A percentile compares a stretch with the other conserved stretches of the same genome.
Evolutionary conservation across 2,329 filamentous ascomycete species (phyloP).

Genomic region (Trichoderma asperellum): DNA sequence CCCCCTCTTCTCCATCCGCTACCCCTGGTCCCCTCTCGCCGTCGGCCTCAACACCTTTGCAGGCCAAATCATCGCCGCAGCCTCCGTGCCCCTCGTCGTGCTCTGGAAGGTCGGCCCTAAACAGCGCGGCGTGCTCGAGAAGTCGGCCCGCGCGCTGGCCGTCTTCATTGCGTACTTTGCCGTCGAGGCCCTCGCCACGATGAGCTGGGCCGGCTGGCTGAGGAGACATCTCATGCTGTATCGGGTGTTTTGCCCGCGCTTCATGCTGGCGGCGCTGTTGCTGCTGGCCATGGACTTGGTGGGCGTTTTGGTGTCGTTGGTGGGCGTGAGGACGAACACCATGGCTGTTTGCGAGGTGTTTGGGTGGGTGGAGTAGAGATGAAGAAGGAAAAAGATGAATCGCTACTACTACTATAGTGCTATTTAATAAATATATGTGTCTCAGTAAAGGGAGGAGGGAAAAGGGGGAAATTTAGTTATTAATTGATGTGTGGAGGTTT

Average conservation of each 20-base stretch:
- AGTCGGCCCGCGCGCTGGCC: slow-evolving; percentile 70
- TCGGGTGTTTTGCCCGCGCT: slow-evolving; percentile 87
- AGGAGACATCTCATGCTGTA: slow-evolving; percentile 95
- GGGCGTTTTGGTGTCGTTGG: slow-evolving; percentile 69
- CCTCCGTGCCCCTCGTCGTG: slow-evolving; percentile 77
- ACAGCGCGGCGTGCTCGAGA: slow-evolving; percentile 69
- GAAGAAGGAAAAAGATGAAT: too few species aligned
- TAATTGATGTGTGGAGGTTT: not conserved
- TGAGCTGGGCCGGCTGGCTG: slow-evolving; percentile 86
- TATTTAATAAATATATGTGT: not conserved
- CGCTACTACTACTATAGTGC: not conserved
- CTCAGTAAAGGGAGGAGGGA: too few species aligned
- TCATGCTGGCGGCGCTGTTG: slow-evolving; percentile 77
- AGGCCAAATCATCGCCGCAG: slow-evolving; percentile 80
- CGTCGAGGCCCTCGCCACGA: slow-evolving; percentile 81
- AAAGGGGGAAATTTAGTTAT: not conserved
- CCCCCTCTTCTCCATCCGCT: slow-evolving; percentile 77
- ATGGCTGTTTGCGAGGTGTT: slow-evolving; percentile 84
- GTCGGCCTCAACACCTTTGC: slow-evolving; percentile 87
- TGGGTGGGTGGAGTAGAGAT: slow-evolving; percentile 66
- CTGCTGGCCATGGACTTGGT: slow-evolving; percentile 79
- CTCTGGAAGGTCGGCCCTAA: slow-evolving; percentile 89
- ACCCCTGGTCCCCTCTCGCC: slow-evolving; percentile 86
- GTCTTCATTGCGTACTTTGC: slow-evolving; percentile 83
- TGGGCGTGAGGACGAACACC: slow-evolving; percentile 75